phyloP scores from a whole-genome alignment of 192 early-diverging fungal species.

The Entrophospora sp. region DNA sequence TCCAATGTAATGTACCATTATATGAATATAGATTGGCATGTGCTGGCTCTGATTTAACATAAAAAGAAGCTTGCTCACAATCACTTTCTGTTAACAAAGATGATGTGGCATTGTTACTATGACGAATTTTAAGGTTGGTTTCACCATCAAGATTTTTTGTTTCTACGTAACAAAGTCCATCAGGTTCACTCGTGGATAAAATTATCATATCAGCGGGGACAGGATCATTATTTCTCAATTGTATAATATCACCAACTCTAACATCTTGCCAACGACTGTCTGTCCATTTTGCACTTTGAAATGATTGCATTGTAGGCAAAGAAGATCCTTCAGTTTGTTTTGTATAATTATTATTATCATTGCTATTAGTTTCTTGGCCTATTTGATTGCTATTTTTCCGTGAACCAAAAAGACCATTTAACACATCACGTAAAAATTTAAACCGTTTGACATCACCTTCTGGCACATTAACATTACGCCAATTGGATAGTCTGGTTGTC shows the following conservation, averaged over 20 bases:
- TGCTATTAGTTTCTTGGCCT: too few species aligned
- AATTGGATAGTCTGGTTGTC: constrained; percentile 41
- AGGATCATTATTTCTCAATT: constrained; percentile 77
- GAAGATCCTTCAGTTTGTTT: constrained; percentile 20
- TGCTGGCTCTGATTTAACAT: constrained; percentile 76
- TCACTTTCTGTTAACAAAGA: constrained; percentile 47
- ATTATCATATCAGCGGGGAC: too few species aligned
- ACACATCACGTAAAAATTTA: constrained; percentile 2
- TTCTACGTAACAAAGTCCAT: too few species aligned
- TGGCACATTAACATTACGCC: constrained; percentile 54
- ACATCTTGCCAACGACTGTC: constrained; percentile 55
- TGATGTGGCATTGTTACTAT: constrained; percentile 53
- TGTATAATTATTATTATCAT: too few species aligned
- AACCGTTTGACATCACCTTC: constrained; percentile 9
- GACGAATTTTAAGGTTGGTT: constrained; percentile 88
- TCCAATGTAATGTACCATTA: constrained; percentile 63
- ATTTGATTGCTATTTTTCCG: neutral
- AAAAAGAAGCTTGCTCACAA: constrained; percentile 51
- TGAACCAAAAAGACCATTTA: constrained; percentile 8
- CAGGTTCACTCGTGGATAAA: too few species aligned
- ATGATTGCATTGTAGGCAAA: too few species aligned
- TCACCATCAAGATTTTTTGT: constrained; percentile 97
- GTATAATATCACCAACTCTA: constrained; percentile 84
- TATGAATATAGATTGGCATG: constrained; percentile 80
- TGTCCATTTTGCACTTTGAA: constrained; percentile 48